phyloP scores from a whole-genome alignment of 225 moss, liverwort and hornwort genomes.

The Ulota crispa region DNA sequence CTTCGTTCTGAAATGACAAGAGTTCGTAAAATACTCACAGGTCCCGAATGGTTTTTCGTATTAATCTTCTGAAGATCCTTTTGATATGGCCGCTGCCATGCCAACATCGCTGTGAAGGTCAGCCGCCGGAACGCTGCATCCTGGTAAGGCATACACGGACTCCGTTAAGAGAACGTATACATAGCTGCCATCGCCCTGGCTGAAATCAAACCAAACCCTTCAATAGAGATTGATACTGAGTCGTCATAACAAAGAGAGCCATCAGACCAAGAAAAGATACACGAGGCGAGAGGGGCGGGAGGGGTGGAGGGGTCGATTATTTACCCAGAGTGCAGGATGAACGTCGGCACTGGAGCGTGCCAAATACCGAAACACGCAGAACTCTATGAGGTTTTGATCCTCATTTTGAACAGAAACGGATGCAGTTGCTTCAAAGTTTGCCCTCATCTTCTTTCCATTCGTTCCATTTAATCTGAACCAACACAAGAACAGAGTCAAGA shows the following conservation, averaged over 20 bases:
- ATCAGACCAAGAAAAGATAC: conserved; percentile 14
- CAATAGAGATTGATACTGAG: not conserved
- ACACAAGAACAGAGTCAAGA: not conserved
- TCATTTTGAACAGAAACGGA: conserved; percentile 68
- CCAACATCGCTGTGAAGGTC: conserved; percentile 93
- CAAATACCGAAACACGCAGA: conserved; percentile 83
- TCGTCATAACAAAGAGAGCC: not conserved
- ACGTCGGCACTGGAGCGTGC: conserved; percentile 66
- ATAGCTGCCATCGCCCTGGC: not conserved
- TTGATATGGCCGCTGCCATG: conserved; percentile 92
- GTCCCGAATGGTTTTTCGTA: not conserved
- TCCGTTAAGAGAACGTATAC: not conserved
- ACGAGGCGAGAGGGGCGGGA: not conserved
- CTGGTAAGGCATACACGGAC: conserved; percentile 40
- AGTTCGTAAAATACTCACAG: conserved; percentile 31
- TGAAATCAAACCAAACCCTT: conserved; percentile 8
- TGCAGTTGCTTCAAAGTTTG: conserved; percentile 84
- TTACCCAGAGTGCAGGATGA: conserved; percentile 85
- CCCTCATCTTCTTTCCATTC: conserved; percentile 81
- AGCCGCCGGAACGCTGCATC: conserved; percentile 84
- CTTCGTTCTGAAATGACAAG: not conserved
- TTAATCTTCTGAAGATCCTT: conserved; percentile 40
- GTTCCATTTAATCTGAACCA: conserved; percentile 84
- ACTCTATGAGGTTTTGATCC: conserved; percentile 81
- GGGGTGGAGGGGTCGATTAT: not conserved